phyloP scores from a whole-genome alignment of 1,139 yeast species.

The Geotrichum klebahnii region DNA sequence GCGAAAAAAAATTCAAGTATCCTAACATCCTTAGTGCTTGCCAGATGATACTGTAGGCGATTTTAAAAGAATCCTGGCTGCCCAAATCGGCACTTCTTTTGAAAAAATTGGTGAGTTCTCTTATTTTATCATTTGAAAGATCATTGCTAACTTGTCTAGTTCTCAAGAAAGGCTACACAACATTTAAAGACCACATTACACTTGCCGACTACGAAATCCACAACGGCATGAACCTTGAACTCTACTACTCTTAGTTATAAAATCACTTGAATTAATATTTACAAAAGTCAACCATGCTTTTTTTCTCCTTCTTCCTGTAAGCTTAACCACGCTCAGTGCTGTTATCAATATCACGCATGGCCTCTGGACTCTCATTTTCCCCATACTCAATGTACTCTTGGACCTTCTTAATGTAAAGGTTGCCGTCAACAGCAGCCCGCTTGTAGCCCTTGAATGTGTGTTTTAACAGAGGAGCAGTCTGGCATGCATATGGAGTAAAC shows the following conservation, averaged over 20 bases:
- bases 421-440: conserved; percentile 71
- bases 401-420: conserved; percentile 66
- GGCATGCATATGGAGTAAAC: conserved; percentile 70
- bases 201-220: conserved; percentile 91
- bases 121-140: conserved; percentile 21
- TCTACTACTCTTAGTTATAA: conserved; percentile 44
- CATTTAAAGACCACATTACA: conserved; percentile 82
- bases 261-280: neutral
- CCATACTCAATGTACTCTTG: conserved; percentile 77
- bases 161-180: conserved; percentile 50
- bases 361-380: conserved; percentile 36
- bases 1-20: neutral
- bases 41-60: conserved; percentile 88
- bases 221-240: conserved; percentile 80
- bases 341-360: conserved; percentile 29
- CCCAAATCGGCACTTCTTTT: conserved; percentile 73
- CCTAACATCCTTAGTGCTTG: conserved; percentile 47
- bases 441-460: conserved; percentile 66
- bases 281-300: conserved; percentile 1
- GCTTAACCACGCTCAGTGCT: conserved; percentile 38
- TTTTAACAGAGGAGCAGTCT: conserved; percentile 63
- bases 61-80: conserved; percentile 74
- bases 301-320: too few relatives aligned
- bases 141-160: conserved; percentile 24
- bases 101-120: conserved; percentile 49